Conservation (phyloP, 257 asterid species). For the Handroanthus guayacan region DNA sequence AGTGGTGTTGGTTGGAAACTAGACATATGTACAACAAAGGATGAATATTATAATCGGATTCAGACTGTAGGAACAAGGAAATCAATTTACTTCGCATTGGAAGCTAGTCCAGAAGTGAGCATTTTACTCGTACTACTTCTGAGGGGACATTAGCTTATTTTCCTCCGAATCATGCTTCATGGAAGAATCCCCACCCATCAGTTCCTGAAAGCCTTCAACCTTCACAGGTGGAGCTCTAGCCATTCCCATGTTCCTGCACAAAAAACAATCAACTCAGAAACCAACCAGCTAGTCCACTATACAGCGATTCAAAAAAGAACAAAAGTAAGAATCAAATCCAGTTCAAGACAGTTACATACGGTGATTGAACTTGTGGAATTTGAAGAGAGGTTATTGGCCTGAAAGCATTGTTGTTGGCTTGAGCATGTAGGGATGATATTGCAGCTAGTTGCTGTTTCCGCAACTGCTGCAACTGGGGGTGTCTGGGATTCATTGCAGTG, state of each 20-base stretch:
- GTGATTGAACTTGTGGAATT: constrained; percentile 82
- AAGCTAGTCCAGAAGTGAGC: constrained; percentile 20
- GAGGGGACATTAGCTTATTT: constrained; percentile 80
- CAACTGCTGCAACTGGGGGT: constrained; percentile 63
- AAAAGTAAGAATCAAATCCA: not conserved
- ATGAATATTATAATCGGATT: constrained; percentile 3
- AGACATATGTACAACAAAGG: constrained; percentile 13
- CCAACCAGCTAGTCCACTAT: not conserved
- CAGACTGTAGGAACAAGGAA: constrained; percentile 1
- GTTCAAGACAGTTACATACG: constrained; percentile 53
- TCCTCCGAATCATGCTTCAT: constrained; percentile 84
- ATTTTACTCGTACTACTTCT: constrained; percentile 43
- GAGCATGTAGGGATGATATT: constrained; percentile 64
- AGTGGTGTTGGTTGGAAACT: no score
- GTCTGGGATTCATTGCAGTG: constrained; percentile 60
- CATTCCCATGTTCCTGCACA: constrained; percentile 74
- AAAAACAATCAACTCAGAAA: constrained; percentile 23
- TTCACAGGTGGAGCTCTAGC: constrained; percentile 96
- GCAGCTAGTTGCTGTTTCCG: constrained; percentile 88
- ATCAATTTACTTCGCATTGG: constrained; percentile 29
- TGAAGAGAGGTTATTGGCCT: constrained; percentile 76
- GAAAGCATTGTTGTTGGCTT: constrained; percentile 67
- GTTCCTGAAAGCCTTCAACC: constrained; percentile 98
- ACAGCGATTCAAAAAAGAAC: not conserved
- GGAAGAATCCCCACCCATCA: constrained; percentile 90